These are phyloP conservation scores for Penicillium rolfsii DNA, from an alignment of 2,329 filamentous ascomycete genomes.

Conservation along the genomic window DNA sequence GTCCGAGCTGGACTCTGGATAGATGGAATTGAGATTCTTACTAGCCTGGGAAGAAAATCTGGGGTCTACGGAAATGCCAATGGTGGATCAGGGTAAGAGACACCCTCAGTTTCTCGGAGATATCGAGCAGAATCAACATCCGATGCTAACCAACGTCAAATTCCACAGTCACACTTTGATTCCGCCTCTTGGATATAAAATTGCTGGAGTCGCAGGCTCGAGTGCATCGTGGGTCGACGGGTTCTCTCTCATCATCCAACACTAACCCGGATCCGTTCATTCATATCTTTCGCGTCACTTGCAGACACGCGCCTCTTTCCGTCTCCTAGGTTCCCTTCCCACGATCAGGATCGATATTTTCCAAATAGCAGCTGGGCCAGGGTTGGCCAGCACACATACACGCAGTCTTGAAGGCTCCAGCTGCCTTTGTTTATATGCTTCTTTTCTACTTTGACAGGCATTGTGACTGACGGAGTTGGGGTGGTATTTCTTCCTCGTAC, in stretches of 20 bases:
- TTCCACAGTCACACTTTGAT: conserved; percentile 76
- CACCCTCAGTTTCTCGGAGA: background rate
- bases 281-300: background rate
- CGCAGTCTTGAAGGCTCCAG: conserved; percentile 10
- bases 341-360: conserved; percentile 10
- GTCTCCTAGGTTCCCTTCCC: background rate
- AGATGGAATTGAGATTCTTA: conserved; percentile 86
- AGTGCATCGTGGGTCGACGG: conserved; percentile 81
- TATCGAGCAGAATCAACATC: background rate
- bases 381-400: conserved; percentile 23
- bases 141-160: background rate
- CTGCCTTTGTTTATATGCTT: conserved; percentile 25
- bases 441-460: conserved; percentile 16
- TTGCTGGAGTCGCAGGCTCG: conserved; percentile 85
- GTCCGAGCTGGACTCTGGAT: conserved; percentile 79
- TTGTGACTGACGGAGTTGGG: conserved; percentile 17
- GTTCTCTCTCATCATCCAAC: conserved; percentile 78
- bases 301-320: background rate
- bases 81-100: conserved; percentile 79
- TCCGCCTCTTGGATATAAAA: conserved; percentile 83
- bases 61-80: conserved; percentile 78
- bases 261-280: conserved; percentile 49
- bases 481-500: conserved; percentile 21
- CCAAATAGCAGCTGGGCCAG: conserved; percentile 10
- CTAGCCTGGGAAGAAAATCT: conserved; percentile 83